Evolutionary conservation across 306 rosid species (phyloP), one percentile per base, ranked within the genome.

Genomic region (Trichosanthes truncata): DNA sequence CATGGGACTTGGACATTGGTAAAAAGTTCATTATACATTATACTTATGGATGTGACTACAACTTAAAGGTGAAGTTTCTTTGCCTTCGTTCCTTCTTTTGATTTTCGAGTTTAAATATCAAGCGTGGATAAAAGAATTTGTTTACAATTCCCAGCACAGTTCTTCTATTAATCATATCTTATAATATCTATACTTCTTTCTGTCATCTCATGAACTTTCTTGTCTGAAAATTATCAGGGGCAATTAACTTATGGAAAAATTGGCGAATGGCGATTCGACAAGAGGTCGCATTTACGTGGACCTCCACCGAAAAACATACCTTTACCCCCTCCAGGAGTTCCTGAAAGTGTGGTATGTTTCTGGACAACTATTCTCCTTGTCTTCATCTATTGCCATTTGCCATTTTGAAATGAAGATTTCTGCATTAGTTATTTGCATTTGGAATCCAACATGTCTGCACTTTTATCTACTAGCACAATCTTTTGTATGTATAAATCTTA

Each of bases 211-310:
- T 67, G 12, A 73, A 41, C 21, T 20, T 43, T 23, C 10, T 61
- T 38, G 9, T 55, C 66, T 72, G 53, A 63, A 77, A 65, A 57
- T 83, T 14, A 78, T 63, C 79, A 93, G 99, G 99, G 99, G 79
- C 96, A 89, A 80, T 84, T 96, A 80, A 93, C 97, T 2, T 91
- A 93, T 75, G 99, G 99, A 18, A 90, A 86, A 87, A 79, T 91
- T 51, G 99, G 98, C 29, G 98, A 93, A 84, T 96, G 99, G 98
- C 82, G 99, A 87, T 96, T 96, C 57, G 99, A 96, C 90, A 96
- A 96, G 86, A 90, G 98, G 76, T 91, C 97, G 15, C 86, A 89
- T 87, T 87, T 93, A 40, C 86, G 87, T 78, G 97, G 97, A 80
- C 97, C 99, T 59, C 91, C 88, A 1, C 99, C 99, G 1, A 89